A percentile compares a stretch with the other conserved stretches of the same genome.
Conservation (phyloP, 495 filamentous ascomycete species). For the Penicillium pancosmium region DNA sequence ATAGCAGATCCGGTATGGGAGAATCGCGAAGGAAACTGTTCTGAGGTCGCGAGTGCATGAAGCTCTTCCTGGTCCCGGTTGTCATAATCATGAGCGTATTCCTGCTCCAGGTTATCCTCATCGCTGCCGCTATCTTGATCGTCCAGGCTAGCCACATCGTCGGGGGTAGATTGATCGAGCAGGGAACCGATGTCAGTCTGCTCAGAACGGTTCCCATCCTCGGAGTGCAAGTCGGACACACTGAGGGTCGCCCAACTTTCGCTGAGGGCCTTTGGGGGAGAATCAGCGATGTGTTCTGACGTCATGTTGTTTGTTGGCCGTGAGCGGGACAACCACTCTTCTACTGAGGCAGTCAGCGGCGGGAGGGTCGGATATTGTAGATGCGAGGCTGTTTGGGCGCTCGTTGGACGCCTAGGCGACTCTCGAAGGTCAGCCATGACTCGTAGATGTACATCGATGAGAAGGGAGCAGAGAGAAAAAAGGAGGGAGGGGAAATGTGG, state of each 20-base stretch:
- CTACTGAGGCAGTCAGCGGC: conserved; percentile 47
- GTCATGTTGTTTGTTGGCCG: conserved; percentile 47
- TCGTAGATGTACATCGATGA: conserved; percentile 15
- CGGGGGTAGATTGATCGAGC: conserved; percentile 45
- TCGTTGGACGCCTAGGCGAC: conserved; percentile 35
- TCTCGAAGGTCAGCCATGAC: conserved; percentile 48
- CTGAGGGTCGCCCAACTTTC: conserved; percentile 54
- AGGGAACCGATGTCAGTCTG: conserved; percentile 50
- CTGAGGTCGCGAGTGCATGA: conserved; percentile 38
- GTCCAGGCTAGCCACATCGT: conserved; percentile 53
- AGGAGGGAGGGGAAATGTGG: conserved; percentile 6
- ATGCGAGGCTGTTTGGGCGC: conserved; percentile 33
- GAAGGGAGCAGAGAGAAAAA: neutral
- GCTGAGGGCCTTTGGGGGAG: conserved; percentile 37
- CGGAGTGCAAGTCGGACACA: conserved; percentile 47
- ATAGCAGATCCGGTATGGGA: conserved; percentile 34
- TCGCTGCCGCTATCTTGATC: conserved; percentile 45
- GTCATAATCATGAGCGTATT: conserved; percentile 29
- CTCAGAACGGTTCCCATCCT: conserved; percentile 49
- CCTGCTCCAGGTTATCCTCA: conserved; percentile 24
- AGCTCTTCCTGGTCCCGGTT: conserved; percentile 31
- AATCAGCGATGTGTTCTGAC: conserved; percentile 31
- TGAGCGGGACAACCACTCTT: conserved; percentile 53
- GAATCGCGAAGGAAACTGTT: conserved; percentile 48
- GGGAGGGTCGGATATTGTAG: conserved; percentile 51